Percentiles rank a stretch among this genome's conserved stretches.
phyloP scores from a whole-genome alignment of 2,329 filamentous ascomycete species.

The Blastomyces gilchristii region DNA sequence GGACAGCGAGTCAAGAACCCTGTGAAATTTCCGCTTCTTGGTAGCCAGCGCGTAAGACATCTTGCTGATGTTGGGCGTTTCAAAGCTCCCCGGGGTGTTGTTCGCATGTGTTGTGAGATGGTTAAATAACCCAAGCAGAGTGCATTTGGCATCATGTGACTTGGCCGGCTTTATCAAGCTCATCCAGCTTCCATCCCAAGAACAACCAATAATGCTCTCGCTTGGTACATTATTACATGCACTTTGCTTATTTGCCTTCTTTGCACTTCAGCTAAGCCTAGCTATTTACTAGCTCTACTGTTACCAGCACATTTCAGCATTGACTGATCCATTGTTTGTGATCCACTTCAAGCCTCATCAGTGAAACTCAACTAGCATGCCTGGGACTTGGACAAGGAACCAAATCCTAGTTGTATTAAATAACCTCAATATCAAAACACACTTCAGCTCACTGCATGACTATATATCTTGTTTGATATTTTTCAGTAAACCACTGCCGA shows the following conservation, averaged over 20 bases:
- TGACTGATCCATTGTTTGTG: neutral
- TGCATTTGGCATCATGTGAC: neutral
- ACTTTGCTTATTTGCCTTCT: neutral
- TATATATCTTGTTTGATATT: too few species aligned
- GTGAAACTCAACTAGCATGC: neutral
- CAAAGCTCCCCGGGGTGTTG: neutral
- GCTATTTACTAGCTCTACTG: too few species aligned
- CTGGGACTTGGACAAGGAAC: too few species aligned
- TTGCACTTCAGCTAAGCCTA: neutral
- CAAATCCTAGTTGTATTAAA: too few species aligned
- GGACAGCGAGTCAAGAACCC: slow-evolving; percentile 37
- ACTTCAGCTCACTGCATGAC: too few species aligned
- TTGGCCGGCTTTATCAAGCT: neutral
- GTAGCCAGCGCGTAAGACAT: slow-evolving; percentile 39
- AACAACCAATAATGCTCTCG: too few species aligned
- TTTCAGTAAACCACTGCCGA: too few species aligned
- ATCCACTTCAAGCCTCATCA: neutral
- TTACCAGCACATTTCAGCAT: neutral
- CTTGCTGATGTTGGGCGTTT: slow-evolving; percentile 9
- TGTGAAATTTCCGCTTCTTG: slow-evolving; percentile 40
- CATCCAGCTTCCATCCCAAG: too few species aligned
- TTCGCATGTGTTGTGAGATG: neutral
- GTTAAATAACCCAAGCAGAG: neutral
- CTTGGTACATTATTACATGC: too few species aligned
- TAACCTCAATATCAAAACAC: too few species aligned